Evolutionary conservation across 495 filamentous ascomycete genomes (phyloP).

Genomic region (Bacidia rubella): DNA sequence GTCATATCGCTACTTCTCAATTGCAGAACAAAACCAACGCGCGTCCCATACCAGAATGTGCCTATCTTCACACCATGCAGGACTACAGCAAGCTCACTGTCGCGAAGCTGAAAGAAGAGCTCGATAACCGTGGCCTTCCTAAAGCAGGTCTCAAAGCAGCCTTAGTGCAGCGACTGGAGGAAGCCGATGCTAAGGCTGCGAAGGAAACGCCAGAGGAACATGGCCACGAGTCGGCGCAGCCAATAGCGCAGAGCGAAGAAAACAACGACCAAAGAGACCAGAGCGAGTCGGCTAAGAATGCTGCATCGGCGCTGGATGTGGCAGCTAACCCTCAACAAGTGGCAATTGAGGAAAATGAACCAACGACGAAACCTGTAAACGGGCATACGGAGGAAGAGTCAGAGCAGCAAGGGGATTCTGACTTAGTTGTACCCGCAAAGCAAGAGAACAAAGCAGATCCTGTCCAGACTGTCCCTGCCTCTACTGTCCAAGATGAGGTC

Average conservation of each 20-base stretch:
- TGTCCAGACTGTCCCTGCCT: not conserved
- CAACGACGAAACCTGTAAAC: slow-evolving; percentile 6
- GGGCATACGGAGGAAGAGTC: not conserved
- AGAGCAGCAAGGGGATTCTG: not conserved
- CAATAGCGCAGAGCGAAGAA: not conserved
- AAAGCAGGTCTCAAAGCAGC: slow-evolving; percentile 33
- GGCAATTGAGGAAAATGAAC: slow-evolving; percentile 6
- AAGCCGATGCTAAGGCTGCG: slow-evolving; percentile 27
- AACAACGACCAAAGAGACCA: not conserved
- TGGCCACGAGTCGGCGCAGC: not conserved
- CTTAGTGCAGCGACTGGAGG: slow-evolving; percentile 30
- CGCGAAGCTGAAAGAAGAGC: slow-evolving; percentile 38
- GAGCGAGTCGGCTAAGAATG: not conserved
- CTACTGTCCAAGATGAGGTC: not conserved
- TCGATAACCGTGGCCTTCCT: slow-evolving; percentile 36
- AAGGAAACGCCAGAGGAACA: slow-evolving; percentile 8
- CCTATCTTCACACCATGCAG: slow-evolving; percentile 22
- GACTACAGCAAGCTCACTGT: slow-evolving; percentile 42
- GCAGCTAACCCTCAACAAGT: not conserved
- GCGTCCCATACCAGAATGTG: not conserved
- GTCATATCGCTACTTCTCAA: too few species aligned
- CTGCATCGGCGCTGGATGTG: not conserved
- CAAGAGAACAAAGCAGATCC: not conserved
- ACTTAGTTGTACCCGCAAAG: not conserved
- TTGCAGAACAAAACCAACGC: not conserved